phyloP scores from a whole-genome alignment of 2,329 filamentous ascomycete genomes.

The Colletotrichum coccodes region DNA sequence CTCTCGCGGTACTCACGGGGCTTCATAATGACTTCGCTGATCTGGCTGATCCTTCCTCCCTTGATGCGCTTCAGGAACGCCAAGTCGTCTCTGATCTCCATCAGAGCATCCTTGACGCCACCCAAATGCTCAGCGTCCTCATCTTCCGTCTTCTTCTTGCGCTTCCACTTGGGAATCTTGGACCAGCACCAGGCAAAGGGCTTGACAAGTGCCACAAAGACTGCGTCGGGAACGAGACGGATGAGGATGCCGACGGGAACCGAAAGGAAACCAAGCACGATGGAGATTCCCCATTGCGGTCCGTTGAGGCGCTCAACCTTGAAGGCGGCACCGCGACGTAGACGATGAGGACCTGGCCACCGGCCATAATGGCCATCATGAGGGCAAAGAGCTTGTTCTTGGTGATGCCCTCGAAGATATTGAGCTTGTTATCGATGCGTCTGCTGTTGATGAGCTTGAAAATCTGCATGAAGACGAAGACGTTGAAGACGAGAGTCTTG shows the following conservation, averaged over 20 bases:
- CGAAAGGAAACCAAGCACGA: slow-evolving; percentile 73
- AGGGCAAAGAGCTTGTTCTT: slow-evolving; percentile 77
- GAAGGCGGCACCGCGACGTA: slow-evolving; percentile 75
- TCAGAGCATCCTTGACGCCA: slow-evolving; percentile 52
- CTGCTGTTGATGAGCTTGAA: slow-evolving; percentile 83
- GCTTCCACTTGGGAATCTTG: slow-evolving; percentile 32
- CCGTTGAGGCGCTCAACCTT: slow-evolving; percentile 61
- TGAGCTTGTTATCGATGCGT: slow-evolving; percentile 79
- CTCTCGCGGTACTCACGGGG: slow-evolving; percentile 56
- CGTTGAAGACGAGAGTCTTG: slow-evolving; percentile 80
- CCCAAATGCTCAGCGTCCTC: slow-evolving; percentile 45
- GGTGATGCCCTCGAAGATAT: slow-evolving; percentile 77
- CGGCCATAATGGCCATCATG: slow-evolving; percentile 77
- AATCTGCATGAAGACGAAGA: slow-evolving; percentile 87
- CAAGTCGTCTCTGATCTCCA: slow-evolving; percentile 70
- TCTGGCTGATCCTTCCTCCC: slow-evolving; percentile 68
- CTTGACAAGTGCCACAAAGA: slow-evolving; percentile 35
- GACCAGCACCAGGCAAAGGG: slow-evolving; percentile 27
- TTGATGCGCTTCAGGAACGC: slow-evolving; percentile 70
- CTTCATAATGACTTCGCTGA: slow-evolving; percentile 67
- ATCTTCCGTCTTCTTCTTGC: slow-evolving; percentile 30
- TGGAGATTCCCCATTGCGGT: slow-evolving; percentile 75
- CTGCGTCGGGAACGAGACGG: slow-evolving; percentile 53
- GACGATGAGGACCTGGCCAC: slow-evolving; percentile 77
- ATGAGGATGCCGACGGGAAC: slow-evolving; percentile 74